Evolutionary conservation across 1,284 basidiomycete genomes (phyloP), one percentile per base, ranked within the genome.

Genomic region (Cystobasidium sp.): DNA sequence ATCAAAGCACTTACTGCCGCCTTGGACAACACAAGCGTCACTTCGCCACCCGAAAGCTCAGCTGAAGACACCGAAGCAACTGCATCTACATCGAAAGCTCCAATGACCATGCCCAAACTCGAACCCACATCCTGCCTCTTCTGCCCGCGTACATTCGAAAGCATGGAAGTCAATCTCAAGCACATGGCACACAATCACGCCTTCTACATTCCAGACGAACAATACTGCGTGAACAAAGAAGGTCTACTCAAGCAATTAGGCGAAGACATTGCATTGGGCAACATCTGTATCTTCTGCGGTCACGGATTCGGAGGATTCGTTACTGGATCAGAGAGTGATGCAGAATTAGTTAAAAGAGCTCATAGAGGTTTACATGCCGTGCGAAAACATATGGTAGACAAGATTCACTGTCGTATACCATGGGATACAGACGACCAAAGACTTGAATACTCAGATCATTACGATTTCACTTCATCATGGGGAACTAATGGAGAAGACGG

Each of bases 131-230:
- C 76, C 65, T 97, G 94, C 81, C 89, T 99, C 66, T 99, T 99
- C 86, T 99, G 97, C 84, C 76, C 87, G 14, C 79, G 84, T 53
- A 86, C 87, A 10, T 78, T 81, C 59, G 47, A 84, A 0, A 84
- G 88, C 1, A 83, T 94, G 44, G 85, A 88, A 6, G 86, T 86
- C 7, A 94, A 91, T 78, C 85, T 97, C 22, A 84, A 86, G 0
- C 97, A 99, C 85, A 99, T 99, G 97, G 88, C 90, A 44, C 82
- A 83, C 55, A 83, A 83, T 0, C 97, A 99, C 83, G 94, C 94
- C 37, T 99, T 99, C 87, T 98, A 97, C 86, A 86, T 99, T 75
- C 97, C 97, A 56, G 96, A 99, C 78, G 88, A 88, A 51, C 93
- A 97, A 56, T 96, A 92, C 82, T 88, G 99, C 76, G 84, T 91